These are phyloP conservation scores for Phytophthora constricta DNA, from an alignment of 352 stramenopile genomes.

Conservation along the genomic window DNA sequence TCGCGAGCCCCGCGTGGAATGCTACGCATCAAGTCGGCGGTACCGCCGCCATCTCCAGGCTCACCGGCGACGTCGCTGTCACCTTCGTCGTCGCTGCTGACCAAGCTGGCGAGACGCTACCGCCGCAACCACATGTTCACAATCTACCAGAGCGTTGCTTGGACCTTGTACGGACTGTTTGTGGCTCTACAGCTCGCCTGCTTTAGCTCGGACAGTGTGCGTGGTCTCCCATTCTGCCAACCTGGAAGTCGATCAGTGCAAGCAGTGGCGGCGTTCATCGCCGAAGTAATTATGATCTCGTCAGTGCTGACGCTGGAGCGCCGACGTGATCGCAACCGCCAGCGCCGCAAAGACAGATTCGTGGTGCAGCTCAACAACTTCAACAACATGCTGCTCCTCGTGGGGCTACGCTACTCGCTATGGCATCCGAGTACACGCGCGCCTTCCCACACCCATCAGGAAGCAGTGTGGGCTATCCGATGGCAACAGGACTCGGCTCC, in stretches of 20 bases:
- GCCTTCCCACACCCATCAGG: constrained; percentile 40
- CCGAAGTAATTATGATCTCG: constrained; percentile 80
- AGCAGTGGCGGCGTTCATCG: constrained; percentile 70
- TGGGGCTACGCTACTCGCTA: constrained; percentile 66
- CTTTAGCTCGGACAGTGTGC: constrained; percentile 17
- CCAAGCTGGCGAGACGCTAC: constrained; percentile 35
- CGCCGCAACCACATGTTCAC: constrained; percentile 64
- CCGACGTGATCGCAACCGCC: constrained; percentile 40
- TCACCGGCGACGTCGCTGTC: constrained; percentile 26
- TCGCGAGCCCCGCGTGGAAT: constrained; percentile 29
- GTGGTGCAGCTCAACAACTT: constrained; percentile 86
- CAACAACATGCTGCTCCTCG: constrained; percentile 85
- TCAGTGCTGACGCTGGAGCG: constrained; percentile 74
- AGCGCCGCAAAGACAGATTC: constrained; percentile 52
- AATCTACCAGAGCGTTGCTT: constrained; percentile 72
- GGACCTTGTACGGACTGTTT: constrained; percentile 63
- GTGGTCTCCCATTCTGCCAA: constrained; percentile 45
- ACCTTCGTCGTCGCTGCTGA: constrained; percentile 32
- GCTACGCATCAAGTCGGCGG: constrained; percentile 43
- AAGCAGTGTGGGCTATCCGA: constrained; percentile 52
- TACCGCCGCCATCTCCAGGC: constrained; percentile 25
- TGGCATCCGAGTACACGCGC: constrained; percentile 68
- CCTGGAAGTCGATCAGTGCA: constrained; percentile 59
- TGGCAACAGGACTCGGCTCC: constrained; percentile 65
- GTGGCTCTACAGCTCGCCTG: constrained; percentile 52